Evolutionary conservation across 1,284 basidiomycete genomes (phyloP).

Genomic region (Filobasidium uniguttulatum): DNA sequence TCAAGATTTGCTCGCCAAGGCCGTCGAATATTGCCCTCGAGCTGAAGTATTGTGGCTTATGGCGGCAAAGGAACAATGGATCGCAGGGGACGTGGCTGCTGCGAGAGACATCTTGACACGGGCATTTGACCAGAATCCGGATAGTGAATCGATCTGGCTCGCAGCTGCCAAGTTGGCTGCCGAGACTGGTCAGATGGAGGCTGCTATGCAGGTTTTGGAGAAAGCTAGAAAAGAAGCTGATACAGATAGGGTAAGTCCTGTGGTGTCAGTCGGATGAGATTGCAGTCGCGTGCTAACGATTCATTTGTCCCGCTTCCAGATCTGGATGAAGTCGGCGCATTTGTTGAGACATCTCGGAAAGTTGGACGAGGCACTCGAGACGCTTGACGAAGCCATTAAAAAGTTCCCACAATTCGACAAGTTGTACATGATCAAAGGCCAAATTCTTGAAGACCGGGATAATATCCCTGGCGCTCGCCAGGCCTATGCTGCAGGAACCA

Average conservation of each 20-base stretch:
- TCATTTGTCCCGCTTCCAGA: constrained; percentile 41
- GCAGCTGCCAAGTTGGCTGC: constrained; percentile 93
- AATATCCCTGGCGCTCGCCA: constrained; percentile 55
- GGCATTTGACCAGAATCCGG: constrained; percentile 88
- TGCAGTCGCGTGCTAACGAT: neutral
- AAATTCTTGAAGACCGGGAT: constrained; percentile 57
- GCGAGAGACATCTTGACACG: constrained; percentile 74
- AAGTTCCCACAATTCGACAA: constrained; percentile 82
- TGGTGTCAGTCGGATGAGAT: constrained; percentile 4
- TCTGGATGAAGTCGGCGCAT: constrained; percentile 96
- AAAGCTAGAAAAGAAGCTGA: constrained; percentile 80
- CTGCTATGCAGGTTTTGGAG: constrained; percentile 70
- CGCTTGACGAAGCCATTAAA: constrained; percentile 55
- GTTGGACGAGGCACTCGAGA: constrained; percentile 56
- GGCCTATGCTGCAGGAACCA: constrained; percentile 65
- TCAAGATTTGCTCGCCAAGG: constrained; percentile 65
- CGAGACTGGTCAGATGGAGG: constrained; percentile 75
- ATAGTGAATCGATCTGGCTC: constrained; percentile 93
- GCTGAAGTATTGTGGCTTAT: constrained; percentile 95
- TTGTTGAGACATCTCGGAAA: constrained; percentile 82
- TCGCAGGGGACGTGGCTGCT: constrained; percentile 69
- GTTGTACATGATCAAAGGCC: constrained; percentile 91
- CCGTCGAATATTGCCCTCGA: constrained; percentile 78
- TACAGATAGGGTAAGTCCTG: constrained; percentile 62
- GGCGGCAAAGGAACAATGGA: constrained; percentile 91